Percentiles rank a stretch among this genome's conserved stretches.
Conservation (phyloP, 805 yeast genomes). For the Yamadazyma paraphyllophila region DNA sequence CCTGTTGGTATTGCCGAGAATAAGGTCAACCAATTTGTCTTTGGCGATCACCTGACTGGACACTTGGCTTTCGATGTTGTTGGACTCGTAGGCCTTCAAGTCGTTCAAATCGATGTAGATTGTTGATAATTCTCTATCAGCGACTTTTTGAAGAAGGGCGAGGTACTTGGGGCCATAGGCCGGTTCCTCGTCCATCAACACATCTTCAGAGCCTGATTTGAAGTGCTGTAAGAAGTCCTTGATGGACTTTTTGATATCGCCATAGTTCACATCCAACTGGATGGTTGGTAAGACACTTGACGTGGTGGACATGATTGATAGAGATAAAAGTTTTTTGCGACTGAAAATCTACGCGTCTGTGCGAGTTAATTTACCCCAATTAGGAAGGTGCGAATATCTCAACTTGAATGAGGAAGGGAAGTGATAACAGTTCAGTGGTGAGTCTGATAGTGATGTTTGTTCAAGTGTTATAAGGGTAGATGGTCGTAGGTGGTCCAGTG, state of each 20-base stretch:
- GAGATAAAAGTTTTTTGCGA: background rate
- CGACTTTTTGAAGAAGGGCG: slow-evolving; percentile 68
- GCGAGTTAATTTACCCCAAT: slow-evolving; percentile 2
- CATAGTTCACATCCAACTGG: slow-evolving; percentile 72
- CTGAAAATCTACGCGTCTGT: slow-evolving; percentile 2
- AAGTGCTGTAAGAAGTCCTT: slow-evolving; percentile 67
- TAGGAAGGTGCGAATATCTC: background rate
- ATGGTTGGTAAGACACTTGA: slow-evolving; percentile 55
- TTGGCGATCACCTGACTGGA: slow-evolving; percentile 9
- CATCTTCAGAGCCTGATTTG: slow-evolving; percentile 37
- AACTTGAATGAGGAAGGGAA: no score
- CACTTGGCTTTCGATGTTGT: slow-evolving; percentile 21
- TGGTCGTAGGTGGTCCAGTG: no score
- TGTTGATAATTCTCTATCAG: slow-evolving; percentile 76
- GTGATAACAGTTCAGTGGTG: no score
- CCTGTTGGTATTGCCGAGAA: slow-evolving; percentile 72
- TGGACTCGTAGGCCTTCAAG: slow-evolving; percentile 64
- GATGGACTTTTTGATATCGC: slow-evolving; percentile 55
- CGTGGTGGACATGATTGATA: slow-evolving; percentile 20
- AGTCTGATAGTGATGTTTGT: no score
- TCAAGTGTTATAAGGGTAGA: no score
- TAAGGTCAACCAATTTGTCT: slow-evolving; percentile 48
- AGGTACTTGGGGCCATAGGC: slow-evolving; percentile 58
- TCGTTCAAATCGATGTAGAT: slow-evolving; percentile 82
- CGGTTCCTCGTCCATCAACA: slow-evolving; percentile 12